phyloP scores from a whole-genome alignment of 1,284 basidiomycete genomes.

The Microbotryum scabiosae region DNA sequence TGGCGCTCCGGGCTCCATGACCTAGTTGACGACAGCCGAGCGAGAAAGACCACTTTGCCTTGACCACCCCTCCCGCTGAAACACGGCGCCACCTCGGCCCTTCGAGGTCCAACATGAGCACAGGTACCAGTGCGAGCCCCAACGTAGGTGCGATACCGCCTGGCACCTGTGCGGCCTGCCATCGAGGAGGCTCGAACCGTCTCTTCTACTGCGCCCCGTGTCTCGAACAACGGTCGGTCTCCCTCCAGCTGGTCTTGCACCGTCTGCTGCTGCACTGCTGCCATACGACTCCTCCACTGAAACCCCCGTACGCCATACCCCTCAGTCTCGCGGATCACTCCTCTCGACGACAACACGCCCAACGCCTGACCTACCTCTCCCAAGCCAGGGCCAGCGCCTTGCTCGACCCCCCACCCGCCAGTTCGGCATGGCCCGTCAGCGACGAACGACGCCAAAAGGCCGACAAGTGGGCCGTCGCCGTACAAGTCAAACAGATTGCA shows the following conservation, averaged over 20 bases:
- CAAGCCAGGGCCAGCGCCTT: constrained; percentile 10
- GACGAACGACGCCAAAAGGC: constrained; percentile 22
- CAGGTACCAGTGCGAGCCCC: too few species aligned
- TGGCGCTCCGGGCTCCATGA: too few species aligned
- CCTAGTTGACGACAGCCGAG: too few species aligned
- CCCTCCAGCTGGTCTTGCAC: neutral
- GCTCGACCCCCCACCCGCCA: constrained; percentile 6
- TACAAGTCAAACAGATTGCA: constrained; percentile 5
- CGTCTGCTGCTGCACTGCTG: too few species aligned
- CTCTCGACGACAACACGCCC: constrained; percentile 1
- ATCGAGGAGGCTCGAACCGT: neutral
- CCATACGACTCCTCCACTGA: too few species aligned
- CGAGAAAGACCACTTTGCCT: too few species aligned
- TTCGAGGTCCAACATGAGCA: too few species aligned
- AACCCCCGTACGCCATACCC: too few species aligned
- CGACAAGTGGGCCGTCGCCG: constrained; percentile 17
- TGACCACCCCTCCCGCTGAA: too few species aligned
- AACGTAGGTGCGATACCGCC: too few species aligned
- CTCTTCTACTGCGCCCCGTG: constrained; percentile 10
- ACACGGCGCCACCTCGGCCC: too few species aligned
- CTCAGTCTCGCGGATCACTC: constrained; percentile 20
- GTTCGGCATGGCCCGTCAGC: constrained; percentile 4
- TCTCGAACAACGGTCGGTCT: constrained; percentile 8
- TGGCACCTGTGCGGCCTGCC: too few species aligned
- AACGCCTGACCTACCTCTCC: constrained; percentile 12